Evolutionary conservation across 2,329 filamentous ascomycete genomes (phyloP).

Genomic region (Stagonosporopsis rhizophila): DNA sequence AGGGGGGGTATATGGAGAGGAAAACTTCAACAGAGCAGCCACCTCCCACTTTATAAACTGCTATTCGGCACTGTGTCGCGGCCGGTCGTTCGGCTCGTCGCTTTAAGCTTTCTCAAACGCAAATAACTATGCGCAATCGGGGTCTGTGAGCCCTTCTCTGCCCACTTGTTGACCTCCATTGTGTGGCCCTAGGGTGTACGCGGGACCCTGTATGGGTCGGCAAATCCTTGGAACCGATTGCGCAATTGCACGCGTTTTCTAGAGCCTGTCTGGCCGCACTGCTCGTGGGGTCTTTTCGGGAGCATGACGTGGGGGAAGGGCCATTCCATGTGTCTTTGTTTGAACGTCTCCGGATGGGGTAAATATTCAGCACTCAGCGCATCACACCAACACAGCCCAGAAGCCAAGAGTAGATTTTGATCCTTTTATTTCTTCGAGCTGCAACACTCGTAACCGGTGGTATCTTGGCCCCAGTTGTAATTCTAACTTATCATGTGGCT

Average conservation of each 20-base stretch:
- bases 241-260: conserved; percentile 48
- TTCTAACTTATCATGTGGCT: conserved; percentile 4
- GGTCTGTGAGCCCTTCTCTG: conserved; percentile 10
- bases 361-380: background rate
- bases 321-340: conserved; percentile 1
- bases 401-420: background rate
- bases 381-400: conserved; percentile 6
- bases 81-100: conserved; percentile 21
- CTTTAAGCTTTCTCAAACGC: conserved; percentile 6
- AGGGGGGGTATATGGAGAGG: conserved; percentile 10
- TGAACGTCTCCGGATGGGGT: conserved; percentile 15
- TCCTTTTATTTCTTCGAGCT: conserved; percentile 8
- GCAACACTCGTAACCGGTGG: conserved; percentile 18
- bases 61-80: conserved; percentile 8
- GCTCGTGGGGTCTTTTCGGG: conserved; percentile 1
- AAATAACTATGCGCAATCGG: conserved; percentile 10
- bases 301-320: conserved; percentile 11
- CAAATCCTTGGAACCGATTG: conserved; percentile 47
- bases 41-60: conserved; percentile 9
- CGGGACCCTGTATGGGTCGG: conserved; percentile 38
- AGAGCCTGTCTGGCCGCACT: conserved; percentile 18
- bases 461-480: conserved; percentile 33
- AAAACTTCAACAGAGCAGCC: conserved; percentile 12
- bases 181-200: conserved; percentile 29
- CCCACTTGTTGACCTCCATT: conserved; percentile 19